phyloP scores from a whole-genome alignment of 2,329 filamentous ascomycete genomes.

The Fusarium dimerum region DNA sequence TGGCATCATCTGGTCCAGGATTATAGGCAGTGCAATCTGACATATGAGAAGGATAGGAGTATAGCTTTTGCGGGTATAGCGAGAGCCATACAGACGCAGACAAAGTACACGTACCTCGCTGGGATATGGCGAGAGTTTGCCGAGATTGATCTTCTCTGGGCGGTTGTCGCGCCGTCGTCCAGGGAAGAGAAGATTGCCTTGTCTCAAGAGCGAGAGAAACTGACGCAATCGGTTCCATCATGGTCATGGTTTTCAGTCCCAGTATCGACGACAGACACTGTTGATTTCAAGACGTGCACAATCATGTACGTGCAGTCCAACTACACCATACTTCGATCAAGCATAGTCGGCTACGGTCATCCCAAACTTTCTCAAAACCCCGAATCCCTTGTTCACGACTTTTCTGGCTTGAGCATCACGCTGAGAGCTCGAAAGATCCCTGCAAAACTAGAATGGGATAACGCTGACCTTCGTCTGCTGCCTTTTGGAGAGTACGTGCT shows the following conservation, averaged over 20 bases:
- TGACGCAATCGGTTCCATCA: neutral
- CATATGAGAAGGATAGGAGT: constrained; percentile 1
- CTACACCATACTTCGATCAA: neutral
- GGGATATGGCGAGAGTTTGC: constrained; percentile 12
- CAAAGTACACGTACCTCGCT: constrained; percentile 3
- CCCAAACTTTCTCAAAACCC: neutral
- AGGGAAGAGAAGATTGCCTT: neutral
- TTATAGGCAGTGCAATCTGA: constrained; percentile 3
- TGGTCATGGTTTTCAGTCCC: constrained; percentile 14
- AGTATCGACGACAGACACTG: neutral
- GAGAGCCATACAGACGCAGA: constrained; percentile 1
- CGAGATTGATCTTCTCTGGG: constrained; percentile 8
- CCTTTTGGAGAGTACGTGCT: neutral
- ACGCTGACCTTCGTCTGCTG: constrained; percentile 1
- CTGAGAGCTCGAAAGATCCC: constrained; percentile 5
- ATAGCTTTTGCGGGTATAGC: constrained; percentile 6
- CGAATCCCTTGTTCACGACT: neutral
- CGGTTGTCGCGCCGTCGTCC: neutral
- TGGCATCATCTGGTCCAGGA: constrained; percentile 2
- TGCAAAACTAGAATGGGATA: constrained; percentile 7
- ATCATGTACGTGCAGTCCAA: constrained; percentile 1
- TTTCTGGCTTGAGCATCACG: constrained; percentile 3
- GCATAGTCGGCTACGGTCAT: neutral
- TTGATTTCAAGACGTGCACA: constrained; percentile 4
- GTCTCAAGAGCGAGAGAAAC: neutral